Base-by-base conservation (phyloP, 441 rosid species). In the Gossypium davidsonii region DNA sequence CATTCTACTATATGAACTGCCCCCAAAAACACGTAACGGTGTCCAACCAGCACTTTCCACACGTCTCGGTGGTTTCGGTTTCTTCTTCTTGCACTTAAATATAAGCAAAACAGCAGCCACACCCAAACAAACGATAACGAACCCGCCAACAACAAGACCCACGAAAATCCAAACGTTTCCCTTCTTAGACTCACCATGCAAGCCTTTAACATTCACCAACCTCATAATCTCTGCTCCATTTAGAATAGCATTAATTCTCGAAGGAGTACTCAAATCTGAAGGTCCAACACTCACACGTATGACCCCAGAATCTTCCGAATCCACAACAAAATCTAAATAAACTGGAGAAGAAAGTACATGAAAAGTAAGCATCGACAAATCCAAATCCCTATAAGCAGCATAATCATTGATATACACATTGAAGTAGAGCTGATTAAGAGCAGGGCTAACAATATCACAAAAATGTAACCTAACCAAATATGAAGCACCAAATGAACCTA, bases 211-310 rank as follows among this genome's bases (percentile, higher is more conserved):
- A 65, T 70, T 76, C 49, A 88, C 74, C 82, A 94, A 74, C 78
- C 81, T 89, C 97, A 94, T 89, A 28, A 94, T 88, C 89, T 94
- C 98, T 0, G 86, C 89, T 39, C 98, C 98, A 69, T 91, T 94
- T 78, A 94, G 75, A 49, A 94, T 77, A 61, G 97, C 92, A 81
- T 87, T 89, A 21, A 73, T 44, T 59, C 73, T 90, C 57, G 70
- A 21, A 34, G 88, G 76, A 75, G 52, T 82, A 74, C 98, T 91
- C 15, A 94, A 77, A 73, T 77, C 87, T 1, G 98, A 94, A 37
- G 96, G 97, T 61, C 98, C 96, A 77, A 94, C 90, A 44, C 94
- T 91, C 1, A 94, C 48, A 63, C 71, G 80, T 70, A 91, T 42
- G 74, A 62, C 53, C 62, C 92, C 94, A 1, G 75, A 70, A 61